Base-by-base conservation (phyloP, 129 eudicot species). In the Sambucus nigra region DNA sequence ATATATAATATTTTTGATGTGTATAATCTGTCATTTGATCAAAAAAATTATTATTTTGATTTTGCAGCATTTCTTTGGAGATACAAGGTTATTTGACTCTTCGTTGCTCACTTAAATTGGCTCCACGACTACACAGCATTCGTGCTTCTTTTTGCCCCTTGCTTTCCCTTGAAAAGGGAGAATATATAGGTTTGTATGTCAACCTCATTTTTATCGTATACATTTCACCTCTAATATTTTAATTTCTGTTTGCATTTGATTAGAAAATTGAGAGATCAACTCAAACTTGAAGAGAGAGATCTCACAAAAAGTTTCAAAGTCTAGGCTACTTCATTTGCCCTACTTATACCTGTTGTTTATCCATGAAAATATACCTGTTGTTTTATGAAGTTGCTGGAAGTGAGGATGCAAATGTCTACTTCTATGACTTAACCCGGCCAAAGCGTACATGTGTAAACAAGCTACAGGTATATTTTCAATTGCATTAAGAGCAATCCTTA, bases 101-200 rank as follows among this genome's bases (percentile, higher is more conserved):
- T n/a, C 91, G 84, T 15, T 82, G 96, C 72, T 69, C 99, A 7
- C 94, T 86, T 38, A 80, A 83, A 52, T 64, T 92, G 75, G 69
- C 87, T 46, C 87, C 99, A 63, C 83, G 96, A 17, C 73, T 79
- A 47, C 94, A 92, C 53, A 86, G 96, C 64, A 86, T 92, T n/a
- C 94, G 87, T 59, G 99, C 99, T 63, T 92, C 99, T 35, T 92
- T 92, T 69, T 92, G 99, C 68, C 99, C 99, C 55, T 71, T 92
- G 66, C 94, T 92, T 66, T 92, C 99, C 57, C 99, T 92, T 46
- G 96, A 92, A 74, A 92, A 92, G 71, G 99, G 96, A 75, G 99
- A 92, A 69, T 92, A 63, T 51, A 92, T 86, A 76, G 99, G 99
- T 91, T 47, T 31, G 68, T 60, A 25, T 48, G 47, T 39, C 20